Evolutionary conservation across 2,329 filamentous ascomycete genomes (phyloP).

Genomic region (Chaetomium globosum): DNA sequence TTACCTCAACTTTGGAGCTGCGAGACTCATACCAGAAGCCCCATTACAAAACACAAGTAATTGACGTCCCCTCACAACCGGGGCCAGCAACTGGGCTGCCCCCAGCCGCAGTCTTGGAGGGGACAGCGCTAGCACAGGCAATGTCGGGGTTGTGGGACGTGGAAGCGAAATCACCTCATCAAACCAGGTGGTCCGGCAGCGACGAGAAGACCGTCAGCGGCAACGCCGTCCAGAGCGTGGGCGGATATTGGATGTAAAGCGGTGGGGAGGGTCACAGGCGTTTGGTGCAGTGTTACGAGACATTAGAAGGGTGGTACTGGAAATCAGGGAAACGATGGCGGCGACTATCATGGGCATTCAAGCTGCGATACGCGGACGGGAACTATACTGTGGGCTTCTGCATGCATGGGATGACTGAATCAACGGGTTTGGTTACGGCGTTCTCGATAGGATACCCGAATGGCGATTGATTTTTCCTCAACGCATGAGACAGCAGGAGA

Average conservation of each 20-base stretch:
- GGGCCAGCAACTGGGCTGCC: neutral
- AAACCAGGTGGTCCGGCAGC: neutral
- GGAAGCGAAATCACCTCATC: neutral
- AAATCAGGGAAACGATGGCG: neutral
- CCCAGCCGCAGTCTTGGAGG: neutral
- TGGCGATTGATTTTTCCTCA: conserved; percentile 9
- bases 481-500: neutral
- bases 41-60: neutral
- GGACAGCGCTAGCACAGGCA: neutral
- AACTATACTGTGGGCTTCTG: neutral
- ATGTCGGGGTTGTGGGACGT: conserved; percentile 16
- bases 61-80: neutral
- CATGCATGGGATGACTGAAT: neutral
- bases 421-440: conserved; percentile 5
- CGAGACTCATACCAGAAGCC: neutral
- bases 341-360: neutral
- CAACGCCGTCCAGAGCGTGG: neutral
- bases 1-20: conserved; percentile 1
- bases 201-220: neutral
- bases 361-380: neutral
- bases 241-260: neutral
- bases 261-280: neutral
- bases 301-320: neutral
- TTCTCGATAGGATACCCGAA: conserved; percentile 11
- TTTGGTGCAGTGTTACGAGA: neutral